Conservation (phyloP, 176 grass and related monocot species). For the Avena eriantha region DNA sequence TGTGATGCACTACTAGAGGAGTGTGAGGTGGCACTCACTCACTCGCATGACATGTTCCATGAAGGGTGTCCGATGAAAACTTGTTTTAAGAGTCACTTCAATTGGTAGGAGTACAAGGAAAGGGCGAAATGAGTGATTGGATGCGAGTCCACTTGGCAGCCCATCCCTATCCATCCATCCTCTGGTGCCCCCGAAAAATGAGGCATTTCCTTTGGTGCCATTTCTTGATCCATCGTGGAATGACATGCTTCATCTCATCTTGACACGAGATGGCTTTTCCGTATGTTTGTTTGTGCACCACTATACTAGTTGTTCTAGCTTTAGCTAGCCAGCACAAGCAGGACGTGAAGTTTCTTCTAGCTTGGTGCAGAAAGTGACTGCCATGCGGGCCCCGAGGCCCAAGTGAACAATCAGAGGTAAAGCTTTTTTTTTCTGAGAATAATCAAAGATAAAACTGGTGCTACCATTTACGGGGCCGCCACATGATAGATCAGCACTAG, state of each 20-base stretch:
- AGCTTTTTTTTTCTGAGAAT: too few relatives aligned
- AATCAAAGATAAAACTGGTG: not conserved
- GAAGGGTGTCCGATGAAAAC: slow-evolving; percentile 9
- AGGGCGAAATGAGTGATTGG: slow-evolving; percentile 15
- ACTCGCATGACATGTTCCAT: slow-evolving; percentile 29
- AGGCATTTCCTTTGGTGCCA: slow-evolving; percentile 21
- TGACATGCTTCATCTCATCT: not conserved
- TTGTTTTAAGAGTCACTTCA: not conserved
- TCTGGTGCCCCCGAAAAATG: slow-evolving; percentile 13
- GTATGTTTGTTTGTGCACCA: slow-evolving; percentile 12
- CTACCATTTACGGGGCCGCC: not conserved
- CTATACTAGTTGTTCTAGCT: too few relatives aligned
- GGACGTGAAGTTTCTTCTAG: slow-evolving; percentile 23
- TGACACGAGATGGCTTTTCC: not conserved
- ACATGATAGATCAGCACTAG: not conserved
- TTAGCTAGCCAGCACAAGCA: not conserved
- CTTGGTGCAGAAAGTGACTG: not conserved
- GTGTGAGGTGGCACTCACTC: slow-evolving; percentile 20
- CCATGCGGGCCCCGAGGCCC: too few relatives aligned
- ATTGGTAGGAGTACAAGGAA: not conserved
- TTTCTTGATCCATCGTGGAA: slow-evolving; percentile 29
- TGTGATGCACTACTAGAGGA: not conserved
- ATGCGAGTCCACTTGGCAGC: not conserved
- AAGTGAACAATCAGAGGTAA: too few relatives aligned
- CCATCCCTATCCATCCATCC: not conserved